Base-by-base conservation (phyloP, 345 rosid genomes). In the Pistacia atlantica region DNA sequence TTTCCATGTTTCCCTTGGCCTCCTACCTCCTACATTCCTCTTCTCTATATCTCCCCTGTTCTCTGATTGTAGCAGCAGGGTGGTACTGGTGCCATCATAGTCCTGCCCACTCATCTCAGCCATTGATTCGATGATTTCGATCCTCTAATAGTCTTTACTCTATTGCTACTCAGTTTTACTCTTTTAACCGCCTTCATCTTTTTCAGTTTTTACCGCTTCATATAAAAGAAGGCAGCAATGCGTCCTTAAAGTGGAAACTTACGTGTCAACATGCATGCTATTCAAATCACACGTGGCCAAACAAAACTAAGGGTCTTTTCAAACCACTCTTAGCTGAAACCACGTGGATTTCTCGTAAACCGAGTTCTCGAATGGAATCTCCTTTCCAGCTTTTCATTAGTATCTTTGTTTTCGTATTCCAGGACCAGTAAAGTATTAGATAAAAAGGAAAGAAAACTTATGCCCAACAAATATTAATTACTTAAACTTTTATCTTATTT, bases 1-100 rank as follows among this genome's bases (percentile, higher is more conserved):
- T 56, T 78, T 83, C 84, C 84, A 83, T 8, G 84, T 77, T 71
- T 78, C 81, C 48, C 51, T 81, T 8, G 87, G 84, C 73, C 82
- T 76, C 67, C 37, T 63, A 35, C 20, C 16, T 25, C 58, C 22
- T 38, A 7, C 73, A 31, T 51, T 59, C n/a, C 55, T 51, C 16
- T 46, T 46, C n/a, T 62, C 68, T 77, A 17, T 25, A 48, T 61
- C 63, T 67, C 42, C 71, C 9, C 46, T 7, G 2, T 54, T 64
- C 13, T 28, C 72, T 4, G 52, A 6, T n/a, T 65, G 49, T 35
- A 78, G 57, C 68, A 72, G 66, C 69, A 12, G 14, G 18, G 62
- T 52, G 18, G 31, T 61, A 4, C 57, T 37, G n/a, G 45, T 67
- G 28, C 65, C 33, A 13, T 76, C 71, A 54, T 59, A 48, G 6